A percentile compares a stretch with the other conserved stretches of the same genome.
Evolutionary conservation across 768 basidiomycete genomes (phyloP).

Genomic region (Psilocybe cubensis): DNA sequence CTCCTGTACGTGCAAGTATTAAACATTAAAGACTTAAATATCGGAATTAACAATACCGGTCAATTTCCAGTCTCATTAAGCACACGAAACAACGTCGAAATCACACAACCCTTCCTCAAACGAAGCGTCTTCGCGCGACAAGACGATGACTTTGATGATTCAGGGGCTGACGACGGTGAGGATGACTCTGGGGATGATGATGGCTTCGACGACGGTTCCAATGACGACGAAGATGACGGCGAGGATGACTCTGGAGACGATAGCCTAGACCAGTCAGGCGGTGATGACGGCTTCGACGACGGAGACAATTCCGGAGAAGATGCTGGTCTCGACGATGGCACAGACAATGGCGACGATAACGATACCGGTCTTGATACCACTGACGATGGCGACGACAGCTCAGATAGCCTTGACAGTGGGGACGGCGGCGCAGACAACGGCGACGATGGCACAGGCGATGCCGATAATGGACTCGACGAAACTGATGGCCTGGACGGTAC

Average conservation of each 20-base stretch:
- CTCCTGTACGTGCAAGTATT: slow-evolving; percentile 8
- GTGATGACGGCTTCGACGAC: slow-evolving; percentile 5
- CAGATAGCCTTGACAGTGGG: not conserved
- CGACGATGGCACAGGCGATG: not conserved
- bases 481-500: not conserved
- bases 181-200: slow-evolving; percentile 14
- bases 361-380: not conserved
- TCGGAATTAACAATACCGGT: not conserved
- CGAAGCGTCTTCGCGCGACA: slow-evolving; percentile 21
- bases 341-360: slow-evolving; percentile 6
- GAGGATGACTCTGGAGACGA: slow-evolving; percentile 4
- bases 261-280: slow-evolving; percentile 10
- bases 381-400: not conserved
- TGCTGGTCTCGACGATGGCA: slow-evolving; percentile 6
- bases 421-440: not conserved
- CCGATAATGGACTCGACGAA: slow-evolving; percentile 1
- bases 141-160: slow-evolving; percentile 24
- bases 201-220: slow-evolving; percentile 11
- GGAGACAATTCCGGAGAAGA: slow-evolving; percentile 10
- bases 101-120: slow-evolving; percentile 13
- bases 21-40: not conserved
- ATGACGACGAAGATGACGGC: slow-evolving; percentile 3
- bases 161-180: slow-evolving; percentile 8
- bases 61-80: slow-evolving; percentile 1
- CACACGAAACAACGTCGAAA: slow-evolving; percentile 10